phyloP scores from a whole-genome alignment of 2,329 filamentous ascomycete species.

The Cladosporium colombiae region DNA sequence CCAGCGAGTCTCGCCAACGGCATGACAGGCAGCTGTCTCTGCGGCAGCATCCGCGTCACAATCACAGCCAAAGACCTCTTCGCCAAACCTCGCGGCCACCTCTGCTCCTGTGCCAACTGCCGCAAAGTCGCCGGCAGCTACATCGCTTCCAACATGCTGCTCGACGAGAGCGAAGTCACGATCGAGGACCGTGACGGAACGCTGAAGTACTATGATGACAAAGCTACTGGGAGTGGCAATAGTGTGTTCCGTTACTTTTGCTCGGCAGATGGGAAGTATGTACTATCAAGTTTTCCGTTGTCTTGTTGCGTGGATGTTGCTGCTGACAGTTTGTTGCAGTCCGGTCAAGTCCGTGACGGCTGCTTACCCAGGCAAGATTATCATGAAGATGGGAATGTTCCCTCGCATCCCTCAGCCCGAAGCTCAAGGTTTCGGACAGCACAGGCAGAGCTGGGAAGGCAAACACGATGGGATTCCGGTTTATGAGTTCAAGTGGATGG shows the following conservation, averaged over 20 bases:
- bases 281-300: too few relatives aligned
- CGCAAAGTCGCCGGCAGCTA: constrained; percentile 51
- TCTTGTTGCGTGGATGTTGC: neutral
- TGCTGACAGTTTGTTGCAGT: constrained; percentile 32
- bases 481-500: constrained; percentile 44
- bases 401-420: constrained; percentile 50
- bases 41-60: constrained; percentile 50
- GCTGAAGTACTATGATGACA: constrained; percentile 49
- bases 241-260: constrained; percentile 50
- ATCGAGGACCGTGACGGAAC: constrained; percentile 48
- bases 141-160: constrained; percentile 43
- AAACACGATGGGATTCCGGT: constrained; percentile 40
- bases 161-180: constrained; percentile 48
- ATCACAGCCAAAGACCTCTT: constrained; percentile 53
- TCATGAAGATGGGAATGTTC: constrained; percentile 55
- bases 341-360: constrained; percentile 50
- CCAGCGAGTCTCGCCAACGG: constrained; percentile 36
- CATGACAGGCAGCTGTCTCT: constrained; percentile 48
- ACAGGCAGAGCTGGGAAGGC: constrained; percentile 48
- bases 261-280: constrained; percentile 45
- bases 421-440: constrained; percentile 47
- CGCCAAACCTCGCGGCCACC: constrained; percentile 45
- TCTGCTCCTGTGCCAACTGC: constrained; percentile 56
- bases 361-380: constrained; percentile 43
- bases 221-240: constrained; percentile 50